Evolutionary conservation across 495 filamentous ascomycete species (phyloP).

Genomic region (Xylaria venustula): DNA sequence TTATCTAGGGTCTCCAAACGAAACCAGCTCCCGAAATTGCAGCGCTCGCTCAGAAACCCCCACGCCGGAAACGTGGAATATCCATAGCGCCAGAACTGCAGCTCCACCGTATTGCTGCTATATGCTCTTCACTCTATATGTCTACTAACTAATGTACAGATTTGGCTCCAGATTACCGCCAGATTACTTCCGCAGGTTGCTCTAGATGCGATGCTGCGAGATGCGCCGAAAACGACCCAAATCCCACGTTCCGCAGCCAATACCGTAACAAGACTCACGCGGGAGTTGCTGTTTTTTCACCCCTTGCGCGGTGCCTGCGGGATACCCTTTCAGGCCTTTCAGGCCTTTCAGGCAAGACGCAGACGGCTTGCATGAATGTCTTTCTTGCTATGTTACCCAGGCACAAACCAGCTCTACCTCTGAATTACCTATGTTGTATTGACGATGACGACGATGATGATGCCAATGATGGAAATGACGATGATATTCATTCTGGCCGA

Average conservation of each 20-base stretch:
- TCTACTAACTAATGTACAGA: no score
- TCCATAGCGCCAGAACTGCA: not conserved
- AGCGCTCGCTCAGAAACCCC: not conserved
- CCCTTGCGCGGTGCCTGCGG: not conserved
- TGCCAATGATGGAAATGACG: not conserved
- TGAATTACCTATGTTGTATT: not conserved
- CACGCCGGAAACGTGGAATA: not conserved
- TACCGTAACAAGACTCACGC: not conserved
- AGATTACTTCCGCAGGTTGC: no score
- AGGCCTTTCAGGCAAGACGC: not conserved
- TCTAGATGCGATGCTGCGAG: conserved; percentile 7
- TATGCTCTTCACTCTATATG: not conserved
- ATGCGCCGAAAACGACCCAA: conserved; percentile 7
- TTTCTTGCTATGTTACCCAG: not conserved
- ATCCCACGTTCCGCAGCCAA: not conserved
- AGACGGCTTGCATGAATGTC: not conserved
- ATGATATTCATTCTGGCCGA: not conserved
- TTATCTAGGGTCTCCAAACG: not conserved
- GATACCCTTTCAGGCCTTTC: conserved; percentile 5
- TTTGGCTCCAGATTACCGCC: no score
- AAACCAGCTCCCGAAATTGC: not conserved
- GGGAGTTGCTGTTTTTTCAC: not conserved
- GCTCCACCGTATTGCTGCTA: not conserved
- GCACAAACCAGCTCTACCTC: not conserved
- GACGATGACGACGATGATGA: not conserved